Evolutionary conservation across 106 monocot species (phyloP).

Genomic region (Dioscorea dumetorum): DNA sequence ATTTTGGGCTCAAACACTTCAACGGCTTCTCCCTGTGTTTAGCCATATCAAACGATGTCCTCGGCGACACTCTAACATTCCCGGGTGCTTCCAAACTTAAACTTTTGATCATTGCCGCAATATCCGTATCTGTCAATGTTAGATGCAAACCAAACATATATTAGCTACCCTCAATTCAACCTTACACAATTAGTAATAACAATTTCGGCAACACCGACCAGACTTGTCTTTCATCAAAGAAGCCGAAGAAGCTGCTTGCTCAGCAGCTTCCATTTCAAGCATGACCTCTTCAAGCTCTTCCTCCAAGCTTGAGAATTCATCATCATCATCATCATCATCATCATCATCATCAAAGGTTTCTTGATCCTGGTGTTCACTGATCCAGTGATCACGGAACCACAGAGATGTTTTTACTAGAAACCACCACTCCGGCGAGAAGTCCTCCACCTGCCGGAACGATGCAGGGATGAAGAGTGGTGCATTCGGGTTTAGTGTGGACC

Average conservation of each 20-base stretch:
- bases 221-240: not conserved
- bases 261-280: slow-evolving; percentile 8
- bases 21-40: slow-evolving; percentile 53
- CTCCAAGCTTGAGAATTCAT: slow-evolving; percentile 37
- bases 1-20: slow-evolving; percentile 42
- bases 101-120: slow-evolving; percentile 29
- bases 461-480: slow-evolving; percentile 89
- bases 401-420: slow-evolving; percentile 66
- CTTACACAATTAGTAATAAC: too few relatives aligned
- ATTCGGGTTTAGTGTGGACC: slow-evolving; percentile 78
- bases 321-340: slow-evolving; percentile 43
- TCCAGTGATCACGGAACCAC: slow-evolving; percentile 95
- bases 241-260: not conserved
- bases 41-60: slow-evolving; percentile 14
- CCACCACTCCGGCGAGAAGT: slow-evolving; percentile 94
- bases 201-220: not conserved
- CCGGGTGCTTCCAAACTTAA: slow-evolving; percentile 52
- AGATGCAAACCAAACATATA: slow-evolving; percentile 8
- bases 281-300: slow-evolving; percentile 12
- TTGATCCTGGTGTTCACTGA: slow-evolving; percentile 62
- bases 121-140: slow-evolving; percentile 10
- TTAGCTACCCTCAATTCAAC: too few relatives aligned
- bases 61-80: slow-evolving; percentile 6
- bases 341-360: slow-evolving; percentile 46
- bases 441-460: slow-evolving; percentile 77